These are phyloP conservation scores for Dillenia suffruticosa DNA, from an alignment of 164 flowering plant genomes.

Conservation along the genomic window DNA sequence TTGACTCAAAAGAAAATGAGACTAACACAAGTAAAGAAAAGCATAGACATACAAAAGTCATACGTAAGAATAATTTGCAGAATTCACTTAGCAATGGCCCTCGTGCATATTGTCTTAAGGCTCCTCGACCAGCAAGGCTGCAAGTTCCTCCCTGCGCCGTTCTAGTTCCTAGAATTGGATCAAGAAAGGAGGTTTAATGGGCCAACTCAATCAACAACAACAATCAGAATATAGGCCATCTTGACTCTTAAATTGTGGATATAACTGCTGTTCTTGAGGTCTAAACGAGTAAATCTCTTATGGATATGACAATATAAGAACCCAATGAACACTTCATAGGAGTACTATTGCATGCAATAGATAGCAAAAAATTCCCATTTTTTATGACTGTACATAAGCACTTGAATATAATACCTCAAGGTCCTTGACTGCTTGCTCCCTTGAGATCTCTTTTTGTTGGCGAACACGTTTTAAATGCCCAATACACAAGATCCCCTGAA, in stretches of 20 bases:
- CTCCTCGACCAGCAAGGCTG: conserved; percentile 47
- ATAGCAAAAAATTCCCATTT: background rate
- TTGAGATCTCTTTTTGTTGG: conserved; percentile 58
- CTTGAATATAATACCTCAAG: conserved; percentile 52
- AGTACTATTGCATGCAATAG: no score
- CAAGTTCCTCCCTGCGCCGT: conserved; percentile 72
- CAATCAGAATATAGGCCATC: background rate
- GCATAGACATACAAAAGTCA: no score
- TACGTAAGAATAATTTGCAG: background rate
- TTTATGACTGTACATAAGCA: background rate
- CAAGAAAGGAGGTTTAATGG: background rate
- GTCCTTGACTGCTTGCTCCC: conserved; percentile 76
- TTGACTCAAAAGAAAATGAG: background rate
- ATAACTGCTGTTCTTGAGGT: no score
- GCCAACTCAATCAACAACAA: no score
- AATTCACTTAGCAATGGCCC: background rate
- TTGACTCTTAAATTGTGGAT: no score
- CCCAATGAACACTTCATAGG: no score
- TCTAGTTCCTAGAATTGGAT: conserved; percentile 58
- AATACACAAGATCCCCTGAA: conserved; percentile 77
- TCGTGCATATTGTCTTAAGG: conserved; percentile 6
- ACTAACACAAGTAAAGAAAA: background rate
- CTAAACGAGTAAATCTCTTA: no score
- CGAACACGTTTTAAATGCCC: conserved; percentile 83
- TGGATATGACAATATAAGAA: no score